Evolutionary conservation across 208 protist genomes (phyloP).

Genomic region (Herpetomonas tarakana): DNA sequence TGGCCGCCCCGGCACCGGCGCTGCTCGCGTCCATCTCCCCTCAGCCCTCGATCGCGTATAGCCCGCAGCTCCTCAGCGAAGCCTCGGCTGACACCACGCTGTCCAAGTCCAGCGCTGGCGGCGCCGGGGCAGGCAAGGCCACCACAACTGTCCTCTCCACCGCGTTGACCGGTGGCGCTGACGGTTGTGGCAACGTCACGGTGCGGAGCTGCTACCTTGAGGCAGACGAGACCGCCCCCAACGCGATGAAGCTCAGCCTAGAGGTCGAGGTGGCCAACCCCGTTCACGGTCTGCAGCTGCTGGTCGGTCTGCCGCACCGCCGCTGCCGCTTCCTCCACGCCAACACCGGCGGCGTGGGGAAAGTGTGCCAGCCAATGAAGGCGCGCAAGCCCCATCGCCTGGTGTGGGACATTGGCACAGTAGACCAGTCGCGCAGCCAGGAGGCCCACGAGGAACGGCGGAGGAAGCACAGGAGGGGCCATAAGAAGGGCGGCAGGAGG

Average conservation of each 20-base stretch:
- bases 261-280: constrained; percentile 29
- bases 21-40: not conserved
- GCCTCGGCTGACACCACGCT: not conserved
- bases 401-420: constrained; percentile 8
- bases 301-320: constrained; percentile 51
- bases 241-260: constrained; percentile 26
- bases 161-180: not conserved
- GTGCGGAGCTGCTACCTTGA: constrained; percentile 31
- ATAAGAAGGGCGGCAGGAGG: not conserved
- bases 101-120: not conserved
- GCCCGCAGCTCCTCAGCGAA: not conserved
- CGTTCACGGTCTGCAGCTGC: constrained; percentile 32
- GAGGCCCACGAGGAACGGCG: not conserved
- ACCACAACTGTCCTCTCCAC: not conserved
- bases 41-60: not conserved
- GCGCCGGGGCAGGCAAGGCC: not conserved
- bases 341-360: constrained; percentile 44
- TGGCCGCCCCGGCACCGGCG: constrained; percentile 4
- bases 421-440: not conserved
- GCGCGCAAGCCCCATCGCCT: constrained; percentile 10
- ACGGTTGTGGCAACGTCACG: constrained; percentile 12
- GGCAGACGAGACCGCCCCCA: constrained; percentile 20
- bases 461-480: not conserved
- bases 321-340: constrained; percentile 43
- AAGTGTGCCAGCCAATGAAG: constrained; percentile 19